phyloP scores from a whole-genome alignment of 345 rosid species.

The Garcia nutans region DNA sequence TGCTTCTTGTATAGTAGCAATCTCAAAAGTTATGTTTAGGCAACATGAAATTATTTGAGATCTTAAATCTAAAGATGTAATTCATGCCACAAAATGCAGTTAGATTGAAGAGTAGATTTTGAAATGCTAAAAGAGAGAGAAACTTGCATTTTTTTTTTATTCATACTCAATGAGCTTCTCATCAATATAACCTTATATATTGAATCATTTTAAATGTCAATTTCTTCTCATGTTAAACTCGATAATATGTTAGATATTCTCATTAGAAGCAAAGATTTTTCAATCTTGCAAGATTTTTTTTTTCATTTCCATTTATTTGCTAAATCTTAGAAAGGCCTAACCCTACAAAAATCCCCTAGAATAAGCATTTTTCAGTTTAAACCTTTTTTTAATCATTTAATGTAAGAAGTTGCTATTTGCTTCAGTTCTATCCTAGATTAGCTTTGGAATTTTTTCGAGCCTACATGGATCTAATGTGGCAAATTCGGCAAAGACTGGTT shows the following conservation, averaged over 20 bases:
- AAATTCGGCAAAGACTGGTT: too few relatives aligned
- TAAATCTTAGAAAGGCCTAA: background rate
- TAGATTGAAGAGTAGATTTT: background rate
- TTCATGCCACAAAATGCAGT: background rate
- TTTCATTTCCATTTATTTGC: conserved; percentile 1
- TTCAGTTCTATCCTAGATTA: too few relatives aligned
- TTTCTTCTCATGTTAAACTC: background rate
- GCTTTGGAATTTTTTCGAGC: too few relatives aligned
- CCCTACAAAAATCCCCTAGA: too few relatives aligned
- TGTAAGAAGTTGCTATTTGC: too few relatives aligned
- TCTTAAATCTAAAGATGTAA: background rate
- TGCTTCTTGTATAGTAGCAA: background rate
- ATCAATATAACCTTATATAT: background rate
- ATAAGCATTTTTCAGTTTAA: too few relatives aligned
- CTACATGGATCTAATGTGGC: too few relatives aligned
- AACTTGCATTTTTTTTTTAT: background rate
- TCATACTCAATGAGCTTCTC: background rate
- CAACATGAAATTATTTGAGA: background rate
- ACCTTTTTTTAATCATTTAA: too few relatives aligned
- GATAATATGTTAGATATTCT: background rate
- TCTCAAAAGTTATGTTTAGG: background rate
- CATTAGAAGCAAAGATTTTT: background rate
- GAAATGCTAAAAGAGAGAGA: background rate
- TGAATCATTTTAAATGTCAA: background rate
- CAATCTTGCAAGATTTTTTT: background rate